Evolutionary conservation across 768 basidiomycete genomes (phyloP).

Genomic region (Cystofilobasidium ferigula): DNA sequence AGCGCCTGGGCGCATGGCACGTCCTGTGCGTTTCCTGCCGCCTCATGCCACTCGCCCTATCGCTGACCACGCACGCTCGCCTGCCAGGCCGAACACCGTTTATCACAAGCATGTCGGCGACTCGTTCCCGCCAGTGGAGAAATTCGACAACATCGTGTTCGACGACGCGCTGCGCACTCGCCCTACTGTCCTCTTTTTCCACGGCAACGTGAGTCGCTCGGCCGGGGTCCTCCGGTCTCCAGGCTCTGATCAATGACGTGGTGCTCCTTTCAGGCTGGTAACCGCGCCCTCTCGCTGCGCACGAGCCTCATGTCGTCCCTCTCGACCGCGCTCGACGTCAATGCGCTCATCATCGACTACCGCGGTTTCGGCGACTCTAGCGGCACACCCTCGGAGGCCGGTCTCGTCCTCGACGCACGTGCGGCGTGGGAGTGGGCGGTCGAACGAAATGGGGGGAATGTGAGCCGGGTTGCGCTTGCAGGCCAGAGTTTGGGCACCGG

Average conservation of each 20-base stretch:
- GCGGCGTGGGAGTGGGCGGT: constrained; percentile 72
- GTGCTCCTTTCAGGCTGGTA: constrained; percentile 45
- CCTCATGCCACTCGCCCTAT: too few relatives aligned
- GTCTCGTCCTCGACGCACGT: constrained; percentile 57
- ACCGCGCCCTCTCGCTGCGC: constrained; percentile 57
- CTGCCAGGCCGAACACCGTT: constrained; percentile 7
- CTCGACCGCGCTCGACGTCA: constrained; percentile 54
- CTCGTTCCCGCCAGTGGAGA: constrained; percentile 2
- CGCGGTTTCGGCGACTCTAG: constrained; percentile 71
- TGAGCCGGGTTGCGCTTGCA: constrained; percentile 56
- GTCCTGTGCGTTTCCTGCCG: constrained; percentile 8
- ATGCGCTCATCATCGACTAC: constrained; percentile 81
- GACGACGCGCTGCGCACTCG: constrained; percentile 47
- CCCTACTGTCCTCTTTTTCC: constrained; percentile 81
- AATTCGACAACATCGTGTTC: constrained; percentile 42
- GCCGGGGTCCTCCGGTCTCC: neutral
- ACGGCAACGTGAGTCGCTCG: constrained; percentile 54
- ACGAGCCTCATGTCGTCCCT: constrained; percentile 58
- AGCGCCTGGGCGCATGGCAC: constrained; percentile 49
- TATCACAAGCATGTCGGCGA: neutral
- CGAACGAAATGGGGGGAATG: constrained; percentile 45
- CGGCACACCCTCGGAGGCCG: constrained; percentile 62
- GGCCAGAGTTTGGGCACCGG: constrained; percentile 88
- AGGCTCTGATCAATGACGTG: neutral
- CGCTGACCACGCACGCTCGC: neutral